Conservation (phyloP, 2,329 filamentous ascomycete species). For the Verticillium isaacii region DNA sequence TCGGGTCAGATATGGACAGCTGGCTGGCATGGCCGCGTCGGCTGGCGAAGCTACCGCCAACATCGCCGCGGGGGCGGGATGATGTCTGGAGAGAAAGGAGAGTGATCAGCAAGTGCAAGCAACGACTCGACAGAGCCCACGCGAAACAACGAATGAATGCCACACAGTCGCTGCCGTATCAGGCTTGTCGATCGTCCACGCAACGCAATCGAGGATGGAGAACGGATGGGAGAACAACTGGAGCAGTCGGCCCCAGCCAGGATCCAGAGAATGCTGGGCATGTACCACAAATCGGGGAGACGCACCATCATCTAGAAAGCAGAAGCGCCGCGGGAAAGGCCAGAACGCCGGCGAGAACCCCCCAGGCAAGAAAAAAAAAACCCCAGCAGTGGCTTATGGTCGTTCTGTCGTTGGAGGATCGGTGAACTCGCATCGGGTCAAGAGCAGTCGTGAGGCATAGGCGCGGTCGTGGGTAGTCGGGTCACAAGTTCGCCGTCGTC, state of each 20-base stretch:
- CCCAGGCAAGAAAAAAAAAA: slow-evolving; percentile 2
- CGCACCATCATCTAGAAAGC: slow-evolving; percentile 45
- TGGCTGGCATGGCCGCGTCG: slow-evolving; percentile 55
- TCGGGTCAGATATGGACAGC: slow-evolving; percentile 75
- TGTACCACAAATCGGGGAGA: slow-evolving; percentile 13
- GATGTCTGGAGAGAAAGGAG: slow-evolving; percentile 41
- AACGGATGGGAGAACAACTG: background rate
- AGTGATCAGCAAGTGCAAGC: slow-evolving; percentile 16
- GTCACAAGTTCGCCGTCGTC: background rate
- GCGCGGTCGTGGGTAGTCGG: slow-evolving; percentile 5
- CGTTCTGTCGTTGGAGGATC: slow-evolving; percentile 7
- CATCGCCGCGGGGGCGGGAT: slow-evolving; percentile 50
- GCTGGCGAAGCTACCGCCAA: slow-evolving; percentile 51
- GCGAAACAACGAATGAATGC: slow-evolving; percentile 7
- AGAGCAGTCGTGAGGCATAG: slow-evolving; percentile 6
- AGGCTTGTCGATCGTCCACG: background rate
- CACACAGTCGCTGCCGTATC: slow-evolving; percentile 9
- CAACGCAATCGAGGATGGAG: slow-evolving; percentile 1
- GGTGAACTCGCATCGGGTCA: slow-evolving; percentile 9
- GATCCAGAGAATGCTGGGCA: background rate
- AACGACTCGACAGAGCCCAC: slow-evolving; percentile 4
- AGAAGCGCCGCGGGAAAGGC: slow-evolving; percentile 23
- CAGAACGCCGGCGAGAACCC: slow-evolving; percentile 25
- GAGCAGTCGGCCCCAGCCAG: background rate
- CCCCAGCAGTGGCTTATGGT: background rate